Conservation (phyloP, 2,329 filamentous ascomycete genomes). For the Dothiorella sarmentorum region DNA sequence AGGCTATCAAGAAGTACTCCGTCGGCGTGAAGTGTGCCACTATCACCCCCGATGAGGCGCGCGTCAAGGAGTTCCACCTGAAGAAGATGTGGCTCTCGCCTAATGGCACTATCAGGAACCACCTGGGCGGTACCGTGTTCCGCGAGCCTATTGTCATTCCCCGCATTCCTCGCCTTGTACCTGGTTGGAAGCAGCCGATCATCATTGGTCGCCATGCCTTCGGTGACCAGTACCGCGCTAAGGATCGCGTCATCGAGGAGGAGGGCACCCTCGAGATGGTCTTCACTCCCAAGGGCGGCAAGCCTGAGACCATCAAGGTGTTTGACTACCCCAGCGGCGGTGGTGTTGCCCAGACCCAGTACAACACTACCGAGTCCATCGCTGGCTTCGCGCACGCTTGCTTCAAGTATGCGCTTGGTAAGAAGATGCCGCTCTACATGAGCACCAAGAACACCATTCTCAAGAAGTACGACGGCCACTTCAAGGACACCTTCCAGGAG, state of each 20-base stretch:
- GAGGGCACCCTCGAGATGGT: conserved; percentile 91
- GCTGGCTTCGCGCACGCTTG: conserved; percentile 89
- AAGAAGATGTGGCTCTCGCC: conserved; percentile 99
- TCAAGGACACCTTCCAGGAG: conserved; percentile 99
- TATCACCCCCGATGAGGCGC: conserved; percentile 95
- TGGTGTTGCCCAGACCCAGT: conserved; percentile 89
- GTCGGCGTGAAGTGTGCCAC: conserved; percentile 99
- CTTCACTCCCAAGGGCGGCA: conserved; percentile 77
- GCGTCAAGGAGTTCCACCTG: conserved; percentile 96
- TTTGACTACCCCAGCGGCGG: conserved; percentile 84
- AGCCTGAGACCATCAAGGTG: conserved; percentile 84
- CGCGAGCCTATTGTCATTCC: conserved; percentile 97
- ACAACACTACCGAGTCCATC: conserved; percentile 98
- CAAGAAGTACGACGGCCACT: conserved; percentile 96
- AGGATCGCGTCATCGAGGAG: conserved; percentile 79
- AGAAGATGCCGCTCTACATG: conserved; percentile 94
- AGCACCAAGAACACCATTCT: conserved; percentile 99
- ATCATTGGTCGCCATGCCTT: conserved; percentile 98
- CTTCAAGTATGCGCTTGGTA: conserved; percentile 90
- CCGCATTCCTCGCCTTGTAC: conserved; percentile 85
- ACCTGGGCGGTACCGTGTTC: conserved; percentile 91
- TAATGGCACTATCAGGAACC: conserved; percentile 79
- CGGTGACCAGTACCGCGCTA: conserved; percentile 97
- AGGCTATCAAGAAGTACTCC: conserved; percentile 98
- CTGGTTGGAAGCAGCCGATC: conserved; percentile 98